These are phyloP conservation scores for Lentinula edodes DNA, from an alignment of 768 basidiomycete genomes.

Conservation along the genomic window DNA sequence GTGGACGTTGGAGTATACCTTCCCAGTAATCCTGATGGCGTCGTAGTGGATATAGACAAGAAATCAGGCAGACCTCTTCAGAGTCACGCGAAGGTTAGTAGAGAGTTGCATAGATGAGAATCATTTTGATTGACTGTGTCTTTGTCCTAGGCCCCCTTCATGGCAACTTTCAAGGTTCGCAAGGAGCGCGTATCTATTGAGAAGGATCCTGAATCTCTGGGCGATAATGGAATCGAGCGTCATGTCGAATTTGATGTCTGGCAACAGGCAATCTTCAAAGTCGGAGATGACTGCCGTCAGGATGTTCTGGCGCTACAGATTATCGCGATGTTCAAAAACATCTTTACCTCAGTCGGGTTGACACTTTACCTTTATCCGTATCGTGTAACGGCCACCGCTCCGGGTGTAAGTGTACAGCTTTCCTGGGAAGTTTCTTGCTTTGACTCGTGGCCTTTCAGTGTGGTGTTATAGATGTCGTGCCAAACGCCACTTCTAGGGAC, in stretches of 20 bases:
- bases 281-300: conserved; percentile 98
- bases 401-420: conserved; percentile 63
- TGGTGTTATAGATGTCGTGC: conserved; percentile 97
- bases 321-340: conserved; percentile 99
- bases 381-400: conserved; percentile 93
- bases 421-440: background rate
- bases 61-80: conserved; percentile 94
- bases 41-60: conserved; percentile 95
- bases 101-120: background rate
- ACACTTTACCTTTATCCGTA: conserved; percentile 93
- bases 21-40: conserved; percentile 95
- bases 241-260: conserved; percentile 78
- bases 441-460: conserved; percentile 46
- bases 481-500: conserved; percentile 94
- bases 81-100: conserved; percentile 87
- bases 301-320: conserved; percentile 96
- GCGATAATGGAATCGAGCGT: conserved; percentile 53
- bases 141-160: conserved; percentile 84
- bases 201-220: conserved; percentile 69
- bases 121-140: background rate
- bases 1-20: conserved; percentile 96
- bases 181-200: conserved; percentile 71
- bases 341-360: conserved; percentile 85
- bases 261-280: conserved; percentile 99
- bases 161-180: conserved; percentile 99